These are phyloP conservation scores for Sordariomycetes sp. DNA, from an alignment of 2,329 filamentous ascomycete genomes.

Conservation along the genomic window DNA sequence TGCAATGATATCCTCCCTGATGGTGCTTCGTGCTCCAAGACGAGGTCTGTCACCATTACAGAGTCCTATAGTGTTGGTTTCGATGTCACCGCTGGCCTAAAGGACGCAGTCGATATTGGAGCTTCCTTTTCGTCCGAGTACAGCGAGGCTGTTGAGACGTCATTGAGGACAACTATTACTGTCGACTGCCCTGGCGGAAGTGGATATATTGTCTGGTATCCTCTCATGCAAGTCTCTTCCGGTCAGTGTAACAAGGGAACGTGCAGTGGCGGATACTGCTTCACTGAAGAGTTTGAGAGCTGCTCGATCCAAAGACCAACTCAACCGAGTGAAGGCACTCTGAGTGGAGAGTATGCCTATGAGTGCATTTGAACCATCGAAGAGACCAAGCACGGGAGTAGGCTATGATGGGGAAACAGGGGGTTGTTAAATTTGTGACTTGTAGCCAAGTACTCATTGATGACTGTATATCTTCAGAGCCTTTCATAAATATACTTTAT, in stretches of 20 bases:
- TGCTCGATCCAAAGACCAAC: not conserved
- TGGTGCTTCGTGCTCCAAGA: not conserved
- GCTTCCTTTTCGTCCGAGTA: slow-evolving; percentile 1
- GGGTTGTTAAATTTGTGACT: too few relatives aligned
- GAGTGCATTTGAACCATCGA: not conserved
- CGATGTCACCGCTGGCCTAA: not conserved
- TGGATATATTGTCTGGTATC: slow-evolving; percentile 1
- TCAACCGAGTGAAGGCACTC: not conserved
- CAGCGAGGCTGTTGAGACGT: not conserved
- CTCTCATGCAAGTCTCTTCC: slow-evolving; percentile 2
- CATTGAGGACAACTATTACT: not conserved
- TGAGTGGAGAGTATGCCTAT: not conserved
- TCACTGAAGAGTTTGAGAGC: not conserved
- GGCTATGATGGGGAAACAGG: too few relatives aligned
- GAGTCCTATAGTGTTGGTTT: not conserved
- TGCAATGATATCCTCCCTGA: not conserved
- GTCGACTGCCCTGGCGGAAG: slow-evolving; percentile 1
- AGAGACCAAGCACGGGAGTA: too few relatives aligned
- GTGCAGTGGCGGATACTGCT: slow-evolving; percentile 2
- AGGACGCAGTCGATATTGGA: slow-evolving; percentile 1
- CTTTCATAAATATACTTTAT: too few relatives aligned
- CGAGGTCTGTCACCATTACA: not conserved
- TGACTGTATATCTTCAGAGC: too few relatives aligned
- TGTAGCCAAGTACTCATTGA: too few relatives aligned
- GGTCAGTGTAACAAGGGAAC: slow-evolving; percentile 2